Conservation (phyloP, 2,329 filamentous ascomycete species). For the Fusarium avenaceum region DNA sequence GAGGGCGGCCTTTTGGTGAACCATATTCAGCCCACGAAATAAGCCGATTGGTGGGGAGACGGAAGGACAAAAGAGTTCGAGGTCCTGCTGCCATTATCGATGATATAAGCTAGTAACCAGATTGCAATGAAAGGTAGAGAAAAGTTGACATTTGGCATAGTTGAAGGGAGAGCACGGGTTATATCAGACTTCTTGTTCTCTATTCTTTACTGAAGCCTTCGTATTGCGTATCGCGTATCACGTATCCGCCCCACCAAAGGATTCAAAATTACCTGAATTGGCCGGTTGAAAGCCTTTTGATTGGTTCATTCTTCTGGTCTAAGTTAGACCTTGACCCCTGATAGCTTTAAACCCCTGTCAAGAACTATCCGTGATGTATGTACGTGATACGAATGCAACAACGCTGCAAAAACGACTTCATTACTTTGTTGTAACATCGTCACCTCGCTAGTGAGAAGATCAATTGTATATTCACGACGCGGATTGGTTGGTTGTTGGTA, state of each 20-base stretch:
- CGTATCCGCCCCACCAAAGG: not conserved
- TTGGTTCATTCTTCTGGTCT: not conserved
- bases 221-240: not conserved
- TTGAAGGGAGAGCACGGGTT: too few relatives aligned
- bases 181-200: not conserved
- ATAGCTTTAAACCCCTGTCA: not conserved
- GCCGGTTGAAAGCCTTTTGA: not conserved
- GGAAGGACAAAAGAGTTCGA: not conserved
- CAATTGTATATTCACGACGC: too few relatives aligned
- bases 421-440: too few relatives aligned
- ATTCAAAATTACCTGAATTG: not conserved
- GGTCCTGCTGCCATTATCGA: not conserved
- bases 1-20: not conserved
- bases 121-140: not conserved
- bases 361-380: not conserved
- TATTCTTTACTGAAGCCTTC: not conserved
- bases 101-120: not conserved
- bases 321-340: not conserved
- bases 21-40: not conserved
- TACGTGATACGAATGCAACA: not conserved
- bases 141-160: too few relatives aligned
- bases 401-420: too few relatives aligned
- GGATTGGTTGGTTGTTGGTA: too few relatives aligned
- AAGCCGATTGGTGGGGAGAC: not conserved
- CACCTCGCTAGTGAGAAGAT: too few relatives aligned